Conservation (phyloP, 306 rosid species). For the Canavalia ensiformis region DNA sequence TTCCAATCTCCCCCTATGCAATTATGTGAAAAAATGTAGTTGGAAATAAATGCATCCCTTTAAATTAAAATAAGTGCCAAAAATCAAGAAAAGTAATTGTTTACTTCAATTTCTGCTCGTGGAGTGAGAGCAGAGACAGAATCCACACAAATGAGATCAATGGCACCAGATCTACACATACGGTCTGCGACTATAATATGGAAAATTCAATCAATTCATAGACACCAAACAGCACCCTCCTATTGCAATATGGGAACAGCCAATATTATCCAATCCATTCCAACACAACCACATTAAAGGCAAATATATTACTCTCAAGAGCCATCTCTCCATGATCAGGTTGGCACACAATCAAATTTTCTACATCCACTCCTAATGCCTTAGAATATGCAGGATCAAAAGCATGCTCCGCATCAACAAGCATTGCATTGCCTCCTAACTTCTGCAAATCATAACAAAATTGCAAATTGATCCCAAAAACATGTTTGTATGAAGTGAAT, state of each 20-base stretch:
- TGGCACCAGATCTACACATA: conserved; percentile 98
- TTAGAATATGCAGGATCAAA: conserved; percentile 98
- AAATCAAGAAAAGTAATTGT: conserved; percentile 16
- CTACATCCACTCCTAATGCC: conserved; percentile 97
- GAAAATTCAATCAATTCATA: conserved; percentile 50
- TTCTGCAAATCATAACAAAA: conserved; percentile 67
- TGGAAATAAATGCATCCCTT: conserved; percentile 37
- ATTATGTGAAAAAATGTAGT: conserved; percentile 40
- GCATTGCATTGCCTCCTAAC: conserved; percentile 99
- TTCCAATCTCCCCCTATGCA: conserved; percentile 94
- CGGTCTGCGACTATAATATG: conserved; percentile 89
- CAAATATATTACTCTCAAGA: conserved; percentile 84
- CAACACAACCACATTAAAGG: conserved; percentile 45
- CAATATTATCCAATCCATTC: conserved; percentile 39
- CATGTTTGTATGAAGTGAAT: background rate
- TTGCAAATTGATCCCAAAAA: conserved; percentile 42
- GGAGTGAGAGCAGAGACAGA: conserved; percentile 99
- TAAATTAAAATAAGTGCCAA: conserved; percentile 24
- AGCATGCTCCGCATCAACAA: conserved; percentile 99
- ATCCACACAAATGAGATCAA: conserved; percentile 96
- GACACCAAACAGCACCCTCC: conserved; percentile 31
- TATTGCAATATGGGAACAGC: conserved; percentile 32
- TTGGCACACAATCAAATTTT: conserved; percentile 94
- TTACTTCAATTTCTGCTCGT: conserved; percentile 97
- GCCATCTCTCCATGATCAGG: conserved; percentile 99